Conservation (phyloP, 2,329 filamentous ascomycete species). For the Pseudogymnoascus sp. region DNA sequence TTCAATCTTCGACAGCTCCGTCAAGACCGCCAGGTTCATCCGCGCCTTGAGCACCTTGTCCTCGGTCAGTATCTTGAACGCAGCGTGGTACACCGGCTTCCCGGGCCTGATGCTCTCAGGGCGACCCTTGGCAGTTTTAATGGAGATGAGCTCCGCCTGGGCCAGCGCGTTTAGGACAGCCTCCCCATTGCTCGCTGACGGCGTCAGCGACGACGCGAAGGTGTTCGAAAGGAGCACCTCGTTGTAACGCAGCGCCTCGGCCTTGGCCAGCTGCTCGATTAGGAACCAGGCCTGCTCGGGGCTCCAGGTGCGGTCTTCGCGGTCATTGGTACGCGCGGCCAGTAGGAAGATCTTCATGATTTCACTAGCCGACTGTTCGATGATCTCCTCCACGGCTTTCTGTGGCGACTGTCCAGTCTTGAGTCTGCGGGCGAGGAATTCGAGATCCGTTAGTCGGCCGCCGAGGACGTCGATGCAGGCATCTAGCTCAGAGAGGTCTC, state of each 20-base stretch:
- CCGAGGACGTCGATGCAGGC: conserved; percentile 73
- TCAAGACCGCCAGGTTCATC: conserved; percentile 62
- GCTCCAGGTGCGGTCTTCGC: conserved; percentile 57
- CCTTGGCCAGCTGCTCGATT: conserved; percentile 66
- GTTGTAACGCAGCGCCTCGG: conserved; percentile 69
- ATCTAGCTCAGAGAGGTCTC: conserved; percentile 64
- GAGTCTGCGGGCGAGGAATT: conserved; percentile 84
- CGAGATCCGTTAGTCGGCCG: conserved; percentile 88
- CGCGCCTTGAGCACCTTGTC: conserved; percentile 66
- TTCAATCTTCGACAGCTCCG: conserved; percentile 62
- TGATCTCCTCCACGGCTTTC: conserved; percentile 77
- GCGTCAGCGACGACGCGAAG: conserved; percentile 51
- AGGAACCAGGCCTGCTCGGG: conserved; percentile 84
- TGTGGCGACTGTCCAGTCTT: conserved; percentile 76
- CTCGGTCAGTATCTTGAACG: conserved; percentile 62
- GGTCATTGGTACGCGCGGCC: conserved; percentile 35
- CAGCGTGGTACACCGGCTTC: conserved; percentile 77
- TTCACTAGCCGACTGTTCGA: conserved; percentile 79
- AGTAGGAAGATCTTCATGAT: conserved; percentile 90
- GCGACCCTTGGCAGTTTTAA: conserved; percentile 64
- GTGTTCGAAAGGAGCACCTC: conserved; percentile 70
- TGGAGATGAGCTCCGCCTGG: conserved; percentile 75
- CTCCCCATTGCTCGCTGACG: conserved; percentile 54
- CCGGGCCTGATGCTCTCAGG: conserved; percentile 71
- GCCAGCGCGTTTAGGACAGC: conserved; percentile 70